Evolutionary conservation across 2,329 filamentous ascomycete genomes (phyloP), one percentile per base, ranked within the genome.

Genomic region (Rhynchosporium graminicola): DNA sequence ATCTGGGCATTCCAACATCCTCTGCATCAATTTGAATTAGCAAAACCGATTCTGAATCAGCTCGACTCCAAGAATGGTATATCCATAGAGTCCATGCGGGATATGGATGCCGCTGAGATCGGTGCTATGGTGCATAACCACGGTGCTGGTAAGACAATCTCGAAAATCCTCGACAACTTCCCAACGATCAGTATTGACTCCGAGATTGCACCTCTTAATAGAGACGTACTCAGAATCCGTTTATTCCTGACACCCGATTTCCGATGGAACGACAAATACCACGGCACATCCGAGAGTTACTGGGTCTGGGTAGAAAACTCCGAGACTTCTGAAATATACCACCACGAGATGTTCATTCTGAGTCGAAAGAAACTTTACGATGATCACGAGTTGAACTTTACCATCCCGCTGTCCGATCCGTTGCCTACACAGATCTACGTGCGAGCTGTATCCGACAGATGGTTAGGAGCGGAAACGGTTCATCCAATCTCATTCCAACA

Each of bases 281-380:
- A 99, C 73, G 96, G 96, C 20, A 92, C 88, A 2, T 97, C 94
- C 0, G 95, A 99, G 73, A 94, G 94, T 3, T 99, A 96, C 78
- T 99, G 96, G 84, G 89, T 99, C 62, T 99, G 95, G 96, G 94
- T 99, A 3, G 95, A 99, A 76, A 97, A 98, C 74, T 97, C 94
- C 0, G 95, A 98, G 71, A 97, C 93, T 0, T 93, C 92, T 0
- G 93, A 98, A 76, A 98, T 99, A 46, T 98, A 97, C 71, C 95
- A 99, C 71, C 91, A 98, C 68, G 95, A 99, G 74, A 97, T 89
- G 76, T 98, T 99, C 77, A 95, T 99, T 61, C 82, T 99, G 5
- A 96, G 87, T 65, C 84, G 92, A 66, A 91, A 86, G 76, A 97
- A 97, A 80, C 82, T 99, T 2, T 86, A 96, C 68, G 93, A 98